Base-by-base conservation (phyloP, 306 rosid species). In the Cucurbita ficifolia region DNA sequence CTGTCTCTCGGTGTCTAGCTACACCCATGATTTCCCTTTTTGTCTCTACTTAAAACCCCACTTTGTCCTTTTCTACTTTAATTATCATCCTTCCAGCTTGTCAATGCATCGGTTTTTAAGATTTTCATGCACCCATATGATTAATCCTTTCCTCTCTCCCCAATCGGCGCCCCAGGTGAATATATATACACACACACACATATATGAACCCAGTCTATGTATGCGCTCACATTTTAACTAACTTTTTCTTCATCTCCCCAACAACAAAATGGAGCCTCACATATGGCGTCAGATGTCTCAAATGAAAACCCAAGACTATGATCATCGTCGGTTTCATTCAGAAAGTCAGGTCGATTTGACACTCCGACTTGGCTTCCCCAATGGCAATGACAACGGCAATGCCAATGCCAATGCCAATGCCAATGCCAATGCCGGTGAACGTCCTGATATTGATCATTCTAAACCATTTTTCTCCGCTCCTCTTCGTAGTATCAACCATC, bases 31-130 rank as follows among this genome's bases (percentile, higher is more conserved):
- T 62, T 62, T 62, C 9, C 48, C 3, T 7, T 4, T 38, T 62
- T 16, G 69, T 61, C 69, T 36, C 43, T 60, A 14, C 46, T 7
- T 16, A 4, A 60, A 33, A 29, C 12, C 16, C 45, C 21, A 16
- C 6, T 38, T 38, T 61, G 46, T 61, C 68, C 7, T 36, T 38
- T 62, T 62, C 14, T 38, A 17, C 69, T 62, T 62, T 62, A 36
- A 17, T 62, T 38, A 48, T 62, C 69, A 38, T 14, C 69, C 69
- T 62, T 62, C 69, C 69, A 62, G 48, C 48, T 62, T 62, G 69
- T 62, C 69, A 62, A 36, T 16, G 5, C 69, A 38, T 62, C 69
- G 10, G 69, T 62, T 62, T 61, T 39, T 35, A 62, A 16, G 7
- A 36, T 62, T 62, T 38, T 38, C 69, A 40, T 62, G 69, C 49